Percentiles rank a stretch among this genome's conserved stretches.
phyloP scores from a whole-genome alignment of 345 rosid genomes.

The Acer saccharum region DNA sequence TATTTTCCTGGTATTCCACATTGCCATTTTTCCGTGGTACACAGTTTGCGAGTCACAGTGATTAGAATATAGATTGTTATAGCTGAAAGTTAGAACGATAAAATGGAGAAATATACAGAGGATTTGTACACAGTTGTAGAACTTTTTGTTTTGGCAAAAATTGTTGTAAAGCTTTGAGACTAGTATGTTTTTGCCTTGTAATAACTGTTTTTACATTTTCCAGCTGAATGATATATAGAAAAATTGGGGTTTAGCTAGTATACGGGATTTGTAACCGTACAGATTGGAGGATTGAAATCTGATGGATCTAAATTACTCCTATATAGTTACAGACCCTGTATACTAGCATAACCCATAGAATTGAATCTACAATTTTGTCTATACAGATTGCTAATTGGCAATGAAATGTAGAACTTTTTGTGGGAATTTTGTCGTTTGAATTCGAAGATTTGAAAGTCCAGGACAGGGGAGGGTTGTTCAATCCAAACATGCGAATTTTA shows the following conservation, averaged over 20 bases:
- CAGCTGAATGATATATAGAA: background rate
- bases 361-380: background rate
- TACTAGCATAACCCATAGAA: background rate
- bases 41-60: background rate
- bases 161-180: background rate
- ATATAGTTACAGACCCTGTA: no score
- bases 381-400: background rate
- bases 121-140: background rate
- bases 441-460: no score
- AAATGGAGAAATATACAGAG: background rate
- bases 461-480: no score
- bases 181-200: background rate
- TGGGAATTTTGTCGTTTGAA: no score
- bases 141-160: background rate
- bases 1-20: background rate
- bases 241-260: no score
- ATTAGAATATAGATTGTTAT: background rate
- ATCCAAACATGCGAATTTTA: no score
- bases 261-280: no score
- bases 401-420: no score
- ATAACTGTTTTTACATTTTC: background rate
- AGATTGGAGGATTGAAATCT: no score
- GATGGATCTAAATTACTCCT: no score
- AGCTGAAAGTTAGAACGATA: background rate
- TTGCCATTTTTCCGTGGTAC: no score